phyloP scores from a whole-genome alignment of 805 yeast genomes.

The Komagataella pseudopastoris region DNA sequence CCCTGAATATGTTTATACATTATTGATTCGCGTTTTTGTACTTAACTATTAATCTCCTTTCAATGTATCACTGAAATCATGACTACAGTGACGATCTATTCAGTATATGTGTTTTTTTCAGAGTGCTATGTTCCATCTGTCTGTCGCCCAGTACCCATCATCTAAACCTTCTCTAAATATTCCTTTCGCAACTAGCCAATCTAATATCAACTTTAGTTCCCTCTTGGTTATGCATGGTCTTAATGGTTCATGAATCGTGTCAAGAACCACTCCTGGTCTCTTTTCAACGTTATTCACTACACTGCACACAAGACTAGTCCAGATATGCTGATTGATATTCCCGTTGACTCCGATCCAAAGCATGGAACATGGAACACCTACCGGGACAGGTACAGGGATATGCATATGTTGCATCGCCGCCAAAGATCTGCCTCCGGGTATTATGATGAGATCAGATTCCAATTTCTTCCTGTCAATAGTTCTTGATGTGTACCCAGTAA shows the following conservation, averaged over 20 bases:
- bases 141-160: slow-evolving; percentile 28
- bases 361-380: slow-evolving; percentile 47
- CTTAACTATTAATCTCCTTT: not conserved
- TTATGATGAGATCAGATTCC: slow-evolving; percentile 47
- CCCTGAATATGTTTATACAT: not conserved
- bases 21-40: not conserved
- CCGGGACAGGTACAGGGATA: slow-evolving; percentile 36
- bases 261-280: slow-evolving; percentile 37
- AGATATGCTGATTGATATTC: slow-evolving; percentile 38
- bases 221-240: slow-evolving; percentile 18
- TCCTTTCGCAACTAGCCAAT: slow-evolving; percentile 31
- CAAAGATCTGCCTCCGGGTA: slow-evolving; percentile 5
- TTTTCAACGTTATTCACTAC: slow-evolving; percentile 30
- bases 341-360: slow-evolving; percentile 67
- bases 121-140: slow-evolving; percentile 31
- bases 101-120: slow-evolving; percentile 11
- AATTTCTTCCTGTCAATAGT: slow-evolving; percentile 52
- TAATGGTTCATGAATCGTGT: slow-evolving; percentile 10
- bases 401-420: slow-evolving; percentile 1
- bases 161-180: slow-evolving; percentile 19
- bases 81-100: not conserved
- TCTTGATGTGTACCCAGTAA: slow-evolving; percentile 64
- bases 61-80: not conserved
- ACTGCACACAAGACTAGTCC: slow-evolving; percentile 42
- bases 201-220: slow-evolving; percentile 24